phyloP scores from a whole-genome alignment of 139 green algal genomes.

The Coelastrella sp. region DNA sequence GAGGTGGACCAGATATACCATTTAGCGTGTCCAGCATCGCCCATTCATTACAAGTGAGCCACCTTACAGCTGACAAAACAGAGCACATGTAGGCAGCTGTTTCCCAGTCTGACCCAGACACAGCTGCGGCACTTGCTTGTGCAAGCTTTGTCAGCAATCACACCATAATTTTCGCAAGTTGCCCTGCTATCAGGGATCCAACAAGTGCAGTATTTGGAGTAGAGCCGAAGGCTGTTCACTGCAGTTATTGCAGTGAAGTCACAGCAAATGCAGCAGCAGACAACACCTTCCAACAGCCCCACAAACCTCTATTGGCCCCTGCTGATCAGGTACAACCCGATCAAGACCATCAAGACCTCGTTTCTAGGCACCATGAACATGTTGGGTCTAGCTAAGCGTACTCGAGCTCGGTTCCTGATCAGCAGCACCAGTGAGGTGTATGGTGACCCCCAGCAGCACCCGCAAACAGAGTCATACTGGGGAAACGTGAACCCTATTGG shows the following conservation, averaged over 20 bases:
- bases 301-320: no score
- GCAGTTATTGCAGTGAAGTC: background rate
- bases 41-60: constrained; percentile 98
- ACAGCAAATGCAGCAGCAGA: background rate
- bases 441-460: constrained; percentile 97
- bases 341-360: constrained; percentile 99
- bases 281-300: no score
- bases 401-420: constrained; percentile 93
- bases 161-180: no score
- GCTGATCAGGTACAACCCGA: constrained; percentile 98
- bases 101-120: no score
- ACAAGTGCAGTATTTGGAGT: no score
- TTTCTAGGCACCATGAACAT: constrained; percentile 99
- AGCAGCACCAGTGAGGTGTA: constrained; percentile 97
- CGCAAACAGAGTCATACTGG: constrained; percentile 98
- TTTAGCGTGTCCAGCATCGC: constrained; percentile 98
- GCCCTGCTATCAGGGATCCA: no score
- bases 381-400: constrained; percentile 98
- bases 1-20: constrained; percentile 99
- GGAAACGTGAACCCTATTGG: constrained; percentile 99
- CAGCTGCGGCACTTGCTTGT: no score
- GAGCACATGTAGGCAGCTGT: no score
- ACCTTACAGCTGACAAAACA: no score
- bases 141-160: no score
- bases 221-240: background rate